These are phyloP conservation scores for Colletotrichum kahawae DNA, from an alignment of 2,329 filamentous ascomycete genomes.

Conservation along the genomic window DNA sequence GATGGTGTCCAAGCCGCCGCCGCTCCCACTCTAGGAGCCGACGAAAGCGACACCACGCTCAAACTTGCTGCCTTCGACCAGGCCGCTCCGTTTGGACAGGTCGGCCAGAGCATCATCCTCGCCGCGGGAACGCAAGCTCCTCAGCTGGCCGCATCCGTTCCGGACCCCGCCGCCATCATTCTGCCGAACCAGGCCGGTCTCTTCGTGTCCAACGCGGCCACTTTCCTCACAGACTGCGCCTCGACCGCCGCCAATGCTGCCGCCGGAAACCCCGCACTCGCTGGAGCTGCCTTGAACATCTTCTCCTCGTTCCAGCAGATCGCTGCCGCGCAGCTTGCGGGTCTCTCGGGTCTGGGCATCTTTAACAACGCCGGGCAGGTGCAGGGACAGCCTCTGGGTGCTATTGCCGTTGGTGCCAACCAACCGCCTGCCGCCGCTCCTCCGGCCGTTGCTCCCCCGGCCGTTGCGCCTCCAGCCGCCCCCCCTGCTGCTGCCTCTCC, in stretches of 20 bases:
- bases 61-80: slow-evolving; percentile 32
- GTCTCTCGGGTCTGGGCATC: slow-evolving; percentile 23
- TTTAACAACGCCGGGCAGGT: background rate
- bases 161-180: slow-evolving; percentile 43
- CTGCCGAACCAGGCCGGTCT: slow-evolving; percentile 34
- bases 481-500: background rate
- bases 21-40: slow-evolving; percentile 18
- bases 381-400: background rate
- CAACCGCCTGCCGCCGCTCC: background rate
- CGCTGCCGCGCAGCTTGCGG: slow-evolving; percentile 29
- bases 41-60: background rate
- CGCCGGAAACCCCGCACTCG: slow-evolving; percentile 15
- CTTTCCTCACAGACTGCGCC: slow-evolving; percentile 37
- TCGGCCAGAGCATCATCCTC: slow-evolving; percentile 38
- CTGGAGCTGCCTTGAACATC: slow-evolving; percentile 12
- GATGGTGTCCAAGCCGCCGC: slow-evolving; percentile 22
- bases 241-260: slow-evolving; percentile 26
- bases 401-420: slow-evolving; percentile 7
- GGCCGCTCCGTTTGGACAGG: slow-evolving; percentile 36
- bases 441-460: background rate
- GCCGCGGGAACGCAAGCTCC: slow-evolving; percentile 36
- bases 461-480: background rate
- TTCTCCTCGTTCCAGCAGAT: slow-evolving; percentile 34
- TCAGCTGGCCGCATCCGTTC: slow-evolving; percentile 35
- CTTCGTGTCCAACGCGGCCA: slow-evolving; percentile 37